Base-by-base conservation (phyloP, 2,329 filamentous ascomycete species). In the Colletotrichum karsti region DNA sequence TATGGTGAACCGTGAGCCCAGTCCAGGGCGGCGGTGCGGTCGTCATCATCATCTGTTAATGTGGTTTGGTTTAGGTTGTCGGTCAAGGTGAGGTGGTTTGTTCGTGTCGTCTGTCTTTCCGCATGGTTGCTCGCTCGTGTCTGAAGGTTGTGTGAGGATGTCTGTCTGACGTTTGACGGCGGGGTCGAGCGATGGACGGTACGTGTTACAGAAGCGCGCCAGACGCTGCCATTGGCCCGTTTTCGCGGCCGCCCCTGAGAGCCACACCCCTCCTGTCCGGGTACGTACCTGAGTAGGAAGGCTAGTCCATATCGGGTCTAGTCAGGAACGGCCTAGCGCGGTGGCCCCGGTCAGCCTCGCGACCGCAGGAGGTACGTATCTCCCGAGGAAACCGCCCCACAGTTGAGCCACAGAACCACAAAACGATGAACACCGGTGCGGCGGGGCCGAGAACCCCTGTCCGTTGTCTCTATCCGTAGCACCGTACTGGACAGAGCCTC, bases 141-240 rank as follows among this genome's bases (percentile, higher is more conserved):
- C 65, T 60, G 65, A 69, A 69, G 61, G 65, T 69, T 64, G 65
- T 56, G 62, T 70, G 61, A 61, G 53, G 67, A 50, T 62, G 65
- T 66, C 61, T 66, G 61, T 66, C 76, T 75, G 75, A 79, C 75
- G 79, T 82, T 81, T 81, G 79, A 81, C 74, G 77, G 76, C 66
- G 72, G 76, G 74, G 75, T 78, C 77, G 76, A 77, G 75, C 76
- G 74, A 77, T 76, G 73, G 74, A 73, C 80, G 79, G 76, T 73
- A 75, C 71, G 73, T 77, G 79, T 80, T 81, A 80, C 78, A 80
- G 77, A 77, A 73, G 72, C 72, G 75, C 75, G 76, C 76, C 77
- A 77, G 76, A 72, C 70, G 61, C 71, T 63, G 54, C 55, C 63
- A 79, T 79, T 79, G 78, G 75, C 53, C 62, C 54, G 63, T 68